These are phyloP conservation scores for Pseudogymnoascus sp. DNA, from an alignment of 2,329 filamentous ascomycete genomes.

Conservation along the genomic window DNA sequence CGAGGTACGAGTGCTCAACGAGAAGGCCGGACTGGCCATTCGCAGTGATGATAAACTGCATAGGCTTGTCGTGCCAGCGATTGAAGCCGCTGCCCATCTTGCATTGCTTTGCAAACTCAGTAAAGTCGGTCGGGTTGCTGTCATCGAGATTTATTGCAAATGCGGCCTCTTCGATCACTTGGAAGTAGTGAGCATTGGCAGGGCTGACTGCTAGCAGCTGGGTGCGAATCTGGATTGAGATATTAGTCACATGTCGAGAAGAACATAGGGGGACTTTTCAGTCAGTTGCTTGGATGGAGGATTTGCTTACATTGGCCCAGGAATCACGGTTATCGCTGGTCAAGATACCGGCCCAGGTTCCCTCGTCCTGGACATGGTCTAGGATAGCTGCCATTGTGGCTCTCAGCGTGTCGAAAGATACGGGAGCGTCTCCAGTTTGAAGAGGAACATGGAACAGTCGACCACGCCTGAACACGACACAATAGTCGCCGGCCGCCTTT, in stretches of 20 bases:
- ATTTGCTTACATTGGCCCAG: constrained; percentile 16
- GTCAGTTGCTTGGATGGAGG: neutral
- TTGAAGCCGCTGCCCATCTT: constrained; percentile 22
- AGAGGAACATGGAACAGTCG: constrained; percentile 25
- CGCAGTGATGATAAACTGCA: constrained; percentile 20
- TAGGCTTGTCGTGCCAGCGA: constrained; percentile 24
- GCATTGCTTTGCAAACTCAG: constrained; percentile 15
- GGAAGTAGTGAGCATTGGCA: constrained; percentile 17
- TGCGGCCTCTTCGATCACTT: constrained; percentile 20
- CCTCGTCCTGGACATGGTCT: constrained; percentile 9
- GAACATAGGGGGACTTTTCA: neutral
- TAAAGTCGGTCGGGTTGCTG: constrained; percentile 14
- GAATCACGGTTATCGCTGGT: constrained; percentile 12
- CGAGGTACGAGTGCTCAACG: constrained; percentile 21
- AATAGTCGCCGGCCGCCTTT: constrained; percentile 22
- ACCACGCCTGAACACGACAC: constrained; percentile 22
- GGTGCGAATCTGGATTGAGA: constrained; percentile 12
- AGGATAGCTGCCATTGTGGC: constrained; percentile 21
- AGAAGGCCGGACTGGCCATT: constrained; percentile 21
- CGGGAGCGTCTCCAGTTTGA: constrained; percentile 2
- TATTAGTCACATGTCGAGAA: neutral
- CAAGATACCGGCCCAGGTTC: constrained; percentile 14
- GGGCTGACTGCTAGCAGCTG: constrained; percentile 12
- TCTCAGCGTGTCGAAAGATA: constrained; percentile 15
- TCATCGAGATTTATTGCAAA: constrained; percentile 25